Evolutionary conservation across 2,329 filamentous ascomycete genomes (phyloP), one percentile per base, ranked within the genome.

Genomic region (Myrmaecium sp.): DNA sequence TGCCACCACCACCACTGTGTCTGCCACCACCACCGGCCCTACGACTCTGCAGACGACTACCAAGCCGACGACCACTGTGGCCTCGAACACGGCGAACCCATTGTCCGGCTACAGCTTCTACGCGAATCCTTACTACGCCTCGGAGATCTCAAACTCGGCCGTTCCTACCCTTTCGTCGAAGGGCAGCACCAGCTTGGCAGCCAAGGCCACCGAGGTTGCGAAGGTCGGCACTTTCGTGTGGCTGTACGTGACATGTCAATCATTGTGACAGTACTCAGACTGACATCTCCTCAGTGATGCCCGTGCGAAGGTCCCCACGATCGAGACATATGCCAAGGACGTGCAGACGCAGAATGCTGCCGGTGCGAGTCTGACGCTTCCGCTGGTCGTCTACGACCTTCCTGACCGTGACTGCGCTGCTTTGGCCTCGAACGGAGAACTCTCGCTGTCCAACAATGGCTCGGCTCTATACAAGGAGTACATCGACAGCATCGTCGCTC

Each of bases 341-440:
- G 64, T 65, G 38, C 44, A 57, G 33, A 39, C 48, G 19, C 41
- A 56, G 36, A 65, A 66, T 30, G 48, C 44, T 14, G 57, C 53
- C 14, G 60, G 61, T n/a, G 57, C 58, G 5, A 58, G 44, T 27
- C 54, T 60, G 30, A 55, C 59, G 11, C 59, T 57, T 11, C 56
- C 55, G 2, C 63, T 73, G 28, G 69, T 74, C 29, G 64, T 74
- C 28, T 74, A 74, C 46, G 63, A 74, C 42, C 51, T 74, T 8
- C 69, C 69, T 23, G 67, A 71, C 37, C 64, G 69, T 43, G 69
- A 74, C 42, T 74, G 69, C 40, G 62, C 69, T 9, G 69, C 69
- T 26, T 54, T 66, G 37, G 68, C 69, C 9, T 73, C 68, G 34
- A 73, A 73, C 40, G 69, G 69, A 32, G 69, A 74, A 46, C 61